Evolutionary conservation across 1,139 yeast genomes (phyloP), one percentile per base, ranked within the genome.

Genomic region (Candida sanyaensis): DNA sequence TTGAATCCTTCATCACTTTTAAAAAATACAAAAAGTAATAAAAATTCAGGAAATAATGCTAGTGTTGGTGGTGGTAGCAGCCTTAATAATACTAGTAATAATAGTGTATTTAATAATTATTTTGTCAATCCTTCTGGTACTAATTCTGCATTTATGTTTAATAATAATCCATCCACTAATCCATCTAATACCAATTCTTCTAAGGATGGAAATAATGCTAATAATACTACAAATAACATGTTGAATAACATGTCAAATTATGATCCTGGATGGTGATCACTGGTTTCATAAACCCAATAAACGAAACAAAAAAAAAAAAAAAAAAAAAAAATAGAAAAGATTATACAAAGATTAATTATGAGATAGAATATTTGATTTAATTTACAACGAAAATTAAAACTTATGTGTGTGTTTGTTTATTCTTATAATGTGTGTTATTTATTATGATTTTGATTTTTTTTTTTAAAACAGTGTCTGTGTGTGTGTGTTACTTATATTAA

Each of bases 1-100:
- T 53, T 66, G 36, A 66, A 65, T 44, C 71, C 71, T 3, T 60
- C 66, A 0, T 61, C 60, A 48, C 49, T 65, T 23, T 51, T 64
- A 17, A 63, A 60, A 41, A 48, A 42, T 26, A 26, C 60, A 3
- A 46, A 53, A 29, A 54, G 44, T 24, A 50, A 46, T 23, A 44
- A 46, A 13, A 48, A 41, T 7, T 24, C 41, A 9, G 60, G 58
- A 28, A 50, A 27, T 12, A 43, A 27, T n/a, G 29, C 26, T 31
- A 33, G 13, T 38, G 42, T 13, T 21, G 28, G 11, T 17, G n/a
- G n/a, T n/a, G n/a, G n/a, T n/a, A n/a, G n/a, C n/a, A 30, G 29
- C 6, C 28, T 30, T 12, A 41, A n/a, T 27, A 29, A 33, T 21
- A n/a, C 31, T 30, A 33, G 9, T 31, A 34, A 12, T 31, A 37